A percentile compares a stretch with the other conserved stretches of the same genome.
Evolutionary conservation across 345 rosid species (phyloP).

Genomic region (Arabis hirsuta): DNA sequence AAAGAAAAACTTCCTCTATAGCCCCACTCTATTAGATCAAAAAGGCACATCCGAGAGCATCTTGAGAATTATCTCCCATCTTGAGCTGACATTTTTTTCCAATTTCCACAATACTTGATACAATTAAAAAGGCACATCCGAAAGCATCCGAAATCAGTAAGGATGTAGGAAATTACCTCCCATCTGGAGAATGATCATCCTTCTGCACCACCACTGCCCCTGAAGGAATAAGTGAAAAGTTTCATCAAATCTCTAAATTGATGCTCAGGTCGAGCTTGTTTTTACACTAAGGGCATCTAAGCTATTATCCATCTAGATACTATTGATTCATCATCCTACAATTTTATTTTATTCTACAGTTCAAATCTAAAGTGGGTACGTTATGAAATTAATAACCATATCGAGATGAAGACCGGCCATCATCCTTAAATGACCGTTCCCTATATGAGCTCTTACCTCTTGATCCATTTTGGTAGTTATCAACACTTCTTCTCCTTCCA

Average conservation of each 20-base stretch:
- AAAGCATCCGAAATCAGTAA: too few species aligned
- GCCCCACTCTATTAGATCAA: too few species aligned
- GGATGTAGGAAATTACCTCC: too few species aligned
- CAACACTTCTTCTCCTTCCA: too few species aligned
- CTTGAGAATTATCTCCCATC: too few species aligned
- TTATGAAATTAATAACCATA: constrained; percentile 33
- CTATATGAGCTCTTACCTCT: constrained; percentile 68
- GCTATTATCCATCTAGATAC: constrained; percentile 5
- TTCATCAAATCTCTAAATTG: constrained; percentile 3
- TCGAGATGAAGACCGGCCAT: constrained; percentile 65
- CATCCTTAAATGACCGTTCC: constrained; percentile 60
- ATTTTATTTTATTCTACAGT: background rate
- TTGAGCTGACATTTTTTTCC: background rate
- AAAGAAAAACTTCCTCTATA: too few species aligned
- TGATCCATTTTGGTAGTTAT: constrained; percentile 55
- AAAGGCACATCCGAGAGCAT: too few species aligned
- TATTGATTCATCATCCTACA: constrained; percentile 2
- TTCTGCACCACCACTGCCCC: constrained; percentile 70
- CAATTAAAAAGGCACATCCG: background rate
- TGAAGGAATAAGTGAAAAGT: constrained; percentile 39
- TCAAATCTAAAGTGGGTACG: background rate
- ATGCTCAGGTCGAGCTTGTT: background rate
- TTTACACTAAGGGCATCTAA: background rate
- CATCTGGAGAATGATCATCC: too few species aligned
- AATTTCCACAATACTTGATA: constrained; percentile 5